Conservation (phyloP, 1,284 basidiomycete species). For the Papiliotrema laurentii region DNA sequence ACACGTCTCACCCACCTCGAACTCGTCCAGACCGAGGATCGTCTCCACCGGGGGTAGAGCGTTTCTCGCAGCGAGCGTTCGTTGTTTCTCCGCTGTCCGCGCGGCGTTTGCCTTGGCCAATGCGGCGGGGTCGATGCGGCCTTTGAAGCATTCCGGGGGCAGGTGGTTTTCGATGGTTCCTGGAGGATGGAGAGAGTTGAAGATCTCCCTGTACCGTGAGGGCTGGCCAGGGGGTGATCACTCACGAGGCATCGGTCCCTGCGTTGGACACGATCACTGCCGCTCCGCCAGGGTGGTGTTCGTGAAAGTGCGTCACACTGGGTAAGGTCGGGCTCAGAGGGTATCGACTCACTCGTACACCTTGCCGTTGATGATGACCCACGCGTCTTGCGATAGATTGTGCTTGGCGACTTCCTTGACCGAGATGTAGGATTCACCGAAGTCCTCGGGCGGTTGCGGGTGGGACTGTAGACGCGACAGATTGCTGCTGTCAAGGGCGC, state of each 20-base stretch:
- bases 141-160: conserved; percentile 60
- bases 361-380: conserved; percentile 30
- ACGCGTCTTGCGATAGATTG: conserved; percentile 24
- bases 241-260: conserved; percentile 52
- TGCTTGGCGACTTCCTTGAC: conserved; percentile 25
- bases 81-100: conserved; percentile 16
- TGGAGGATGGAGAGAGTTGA: conserved; percentile 39
- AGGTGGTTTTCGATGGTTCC: conserved; percentile 37
- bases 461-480: no score
- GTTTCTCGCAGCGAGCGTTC: conserved; percentile 14
- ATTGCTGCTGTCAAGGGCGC: not conserved
- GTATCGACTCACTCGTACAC: conserved; percentile 27
- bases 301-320: conserved; percentile 68
- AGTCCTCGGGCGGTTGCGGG: no score
- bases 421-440: conserved; percentile 20
- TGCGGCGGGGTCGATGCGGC: conserved; percentile 52
- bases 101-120: conserved; percentile 3
- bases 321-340: not conserved
- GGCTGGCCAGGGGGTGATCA: not conserved
- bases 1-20: conserved; percentile 15
- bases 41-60: conserved; percentile 26
- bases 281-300: conserved; percentile 53
- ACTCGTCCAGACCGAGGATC: conserved; percentile 26
- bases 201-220: conserved; percentile 9
- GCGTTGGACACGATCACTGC: conserved; percentile 52